These are phyloP conservation scores for Akanthomyces dipterigenus DNA, from an alignment of 2,329 filamentous ascomycete genomes.

Conservation along the genomic window DNA sequence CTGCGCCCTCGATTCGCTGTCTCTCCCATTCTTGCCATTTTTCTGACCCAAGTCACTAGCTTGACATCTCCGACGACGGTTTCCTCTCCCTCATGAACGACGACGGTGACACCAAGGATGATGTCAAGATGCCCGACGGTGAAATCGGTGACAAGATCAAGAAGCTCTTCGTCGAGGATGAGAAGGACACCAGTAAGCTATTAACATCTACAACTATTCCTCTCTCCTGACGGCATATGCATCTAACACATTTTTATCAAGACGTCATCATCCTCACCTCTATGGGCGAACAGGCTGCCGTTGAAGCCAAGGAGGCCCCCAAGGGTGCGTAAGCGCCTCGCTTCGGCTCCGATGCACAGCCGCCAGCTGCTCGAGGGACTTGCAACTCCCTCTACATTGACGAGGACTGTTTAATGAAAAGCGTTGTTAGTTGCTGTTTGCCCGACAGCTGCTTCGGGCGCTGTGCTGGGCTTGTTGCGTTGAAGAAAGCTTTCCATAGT, in stretches of 20 bases:
- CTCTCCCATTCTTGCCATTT: not conserved
- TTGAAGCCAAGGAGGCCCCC: conserved; percentile 93
- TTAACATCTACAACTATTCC: not conserved
- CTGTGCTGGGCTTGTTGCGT: conserved; percentile 8
- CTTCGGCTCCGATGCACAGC: conserved; percentile 1
- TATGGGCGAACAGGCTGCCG: conserved; percentile 90
- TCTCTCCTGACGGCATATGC: conserved; percentile 10
- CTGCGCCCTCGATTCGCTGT: not conserved
- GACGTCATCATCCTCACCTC: conserved; percentile 88
- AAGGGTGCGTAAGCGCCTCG: conserved; percentile 21
- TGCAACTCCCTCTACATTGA: conserved; percentile 7
- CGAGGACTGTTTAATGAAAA: conserved; percentile 10
- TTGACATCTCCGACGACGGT: conserved; percentile 88
- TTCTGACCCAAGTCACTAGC: conserved; percentile 39
- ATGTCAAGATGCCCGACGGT: conserved; percentile 87
- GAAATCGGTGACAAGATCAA: conserved; percentile 83
- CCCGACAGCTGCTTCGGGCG: conserved; percentile 2
- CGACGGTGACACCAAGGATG: conserved; percentile 82
- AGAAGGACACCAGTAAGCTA: conserved; percentile 86
- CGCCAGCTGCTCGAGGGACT: conserved; percentile 1
- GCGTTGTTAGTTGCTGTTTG: conserved; percentile 11
- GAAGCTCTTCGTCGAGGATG: conserved; percentile 72
- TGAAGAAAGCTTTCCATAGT: conserved; percentile 8
- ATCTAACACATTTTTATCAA: conserved; percentile 32
- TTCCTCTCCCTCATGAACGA: conserved; percentile 93